A percentile compares a stretch with the other conserved stretches of the same genome.
These are phyloP conservation scores for Clitocybe nebularis DNA, from an alignment of 1,284 basidiomycete species.

Conservation along the genomic window DNA sequence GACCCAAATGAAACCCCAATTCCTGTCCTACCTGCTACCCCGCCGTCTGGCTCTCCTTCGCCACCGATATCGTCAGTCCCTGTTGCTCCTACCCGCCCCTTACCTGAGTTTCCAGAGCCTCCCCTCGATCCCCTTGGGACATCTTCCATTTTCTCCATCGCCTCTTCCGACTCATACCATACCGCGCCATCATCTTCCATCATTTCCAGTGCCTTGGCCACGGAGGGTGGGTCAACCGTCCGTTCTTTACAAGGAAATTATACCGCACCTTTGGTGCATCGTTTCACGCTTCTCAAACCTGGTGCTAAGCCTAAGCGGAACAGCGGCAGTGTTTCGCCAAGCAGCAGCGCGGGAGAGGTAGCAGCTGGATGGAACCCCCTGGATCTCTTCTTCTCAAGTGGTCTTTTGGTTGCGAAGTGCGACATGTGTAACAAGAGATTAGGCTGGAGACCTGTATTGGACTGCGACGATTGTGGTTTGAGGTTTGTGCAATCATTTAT, in stretches of 20 bases:
- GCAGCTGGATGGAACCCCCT: slow-evolving; percentile 66
- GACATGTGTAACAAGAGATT: slow-evolving; percentile 79
- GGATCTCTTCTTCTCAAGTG: slow-evolving; percentile 72
- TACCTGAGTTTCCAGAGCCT: slow-evolving; percentile 11
- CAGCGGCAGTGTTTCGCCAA: slow-evolving; percentile 30
- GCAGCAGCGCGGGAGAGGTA: slow-evolving; percentile 19
- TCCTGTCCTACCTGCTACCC: slow-evolving; percentile 26
- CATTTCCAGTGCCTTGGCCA: slow-evolving; percentile 61
- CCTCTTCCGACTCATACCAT: slow-evolving; percentile 64
- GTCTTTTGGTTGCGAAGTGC: slow-evolving; percentile 69
- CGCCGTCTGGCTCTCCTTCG: slow-evolving; percentile 24
- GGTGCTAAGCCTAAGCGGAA: slow-evolving; percentile 52
- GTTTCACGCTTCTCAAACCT: slow-evolving; percentile 83
- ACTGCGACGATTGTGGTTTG: slow-evolving; percentile 86
- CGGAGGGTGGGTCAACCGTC: slow-evolving; percentile 69
- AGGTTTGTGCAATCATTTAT: slow-evolving; percentile 38
- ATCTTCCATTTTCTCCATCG: slow-evolving; percentile 55
- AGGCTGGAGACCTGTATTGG: slow-evolving; percentile 79
- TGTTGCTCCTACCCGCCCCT: slow-evolving; percentile 8
- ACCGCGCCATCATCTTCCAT: slow-evolving; percentile 54
- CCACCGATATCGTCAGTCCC: slow-evolving; percentile 12
- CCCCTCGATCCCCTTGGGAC: slow-evolving; percentile 29
- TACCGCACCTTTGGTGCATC: slow-evolving; percentile 59
- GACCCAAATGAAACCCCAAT: slow-evolving; percentile 40
- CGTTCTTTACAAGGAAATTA: slow-evolving; percentile 39